These are phyloP conservation scores for Ambrosia trifida DNA, from an alignment of 129 eudicot species.

Conservation along the genomic window DNA sequence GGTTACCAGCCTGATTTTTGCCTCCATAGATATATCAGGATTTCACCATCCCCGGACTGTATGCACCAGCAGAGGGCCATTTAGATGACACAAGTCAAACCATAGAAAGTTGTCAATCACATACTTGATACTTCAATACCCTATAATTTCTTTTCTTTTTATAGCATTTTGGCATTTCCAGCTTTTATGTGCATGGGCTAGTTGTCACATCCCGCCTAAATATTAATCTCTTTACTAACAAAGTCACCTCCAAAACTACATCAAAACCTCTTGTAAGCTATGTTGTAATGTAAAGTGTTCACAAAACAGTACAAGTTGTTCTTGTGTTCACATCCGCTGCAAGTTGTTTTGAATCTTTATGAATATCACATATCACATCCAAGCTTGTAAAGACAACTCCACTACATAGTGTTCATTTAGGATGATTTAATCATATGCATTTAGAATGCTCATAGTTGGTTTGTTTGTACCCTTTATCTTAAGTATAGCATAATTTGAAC, in stretches of 20 bases:
- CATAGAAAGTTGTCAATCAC: neutral
- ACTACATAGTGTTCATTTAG: neutral
- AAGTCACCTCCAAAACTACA: too few relatives aligned
- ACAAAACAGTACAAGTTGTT: too few relatives aligned
- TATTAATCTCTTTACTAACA: too few relatives aligned
- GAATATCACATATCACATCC: too few relatives aligned
- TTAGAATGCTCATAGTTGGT: conserved; percentile 14
- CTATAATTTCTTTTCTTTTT: neutral
- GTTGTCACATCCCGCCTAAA: neutral
- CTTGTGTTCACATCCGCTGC: too few relatives aligned
- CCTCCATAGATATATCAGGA: neutral
- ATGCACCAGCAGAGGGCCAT: neutral
- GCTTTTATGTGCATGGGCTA: neutral
- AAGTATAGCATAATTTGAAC: conserved; percentile 10
- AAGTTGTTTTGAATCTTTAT: too few relatives aligned
- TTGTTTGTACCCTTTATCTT: neutral
- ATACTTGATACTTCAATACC: neutral
- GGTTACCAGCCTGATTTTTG: neutral
- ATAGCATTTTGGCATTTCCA: neutral
- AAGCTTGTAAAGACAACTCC: too few relatives aligned
- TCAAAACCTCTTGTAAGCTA: too few relatives aligned
- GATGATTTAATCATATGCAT: neutral
- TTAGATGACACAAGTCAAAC: neutral
- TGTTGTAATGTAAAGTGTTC: too few relatives aligned
- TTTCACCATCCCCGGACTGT: neutral